Evolutionary conservation across 2,329 filamentous ascomycete species (phyloP), one percentile per base, ranked within the genome.

Genomic region (Xylariales sp.): DNA sequence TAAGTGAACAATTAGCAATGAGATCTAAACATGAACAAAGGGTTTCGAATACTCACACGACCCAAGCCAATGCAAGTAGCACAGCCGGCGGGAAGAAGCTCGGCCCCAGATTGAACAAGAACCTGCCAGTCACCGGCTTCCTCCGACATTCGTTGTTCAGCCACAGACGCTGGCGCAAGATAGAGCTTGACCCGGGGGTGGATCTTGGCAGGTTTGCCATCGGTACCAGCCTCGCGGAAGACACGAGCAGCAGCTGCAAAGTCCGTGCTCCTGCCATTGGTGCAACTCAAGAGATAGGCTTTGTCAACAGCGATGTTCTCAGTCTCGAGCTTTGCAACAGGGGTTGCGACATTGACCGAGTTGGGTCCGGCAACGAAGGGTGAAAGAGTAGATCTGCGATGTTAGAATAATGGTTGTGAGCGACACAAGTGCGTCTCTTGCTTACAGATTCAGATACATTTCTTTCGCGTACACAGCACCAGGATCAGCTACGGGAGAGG

Each of bases 211-310:
- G 78, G 65, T 42, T 74, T 69, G 11, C 81, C 85, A 18, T 70
- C 70, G 42, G 79, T 76, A 0, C 84, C 78, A 1, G 86, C 88
- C 28, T 91, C 84, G 42, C 78, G 80, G 73, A 97, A 95, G 2
- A 97, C 90, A 33, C 76, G 78, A 1, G 89, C 90, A 1, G 91
- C 91, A 0, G 85, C 82, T 0, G 80, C 81, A 11, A 97, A 71
- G 60, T 97, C 91, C 0, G 86, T 89, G 8, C 81, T 77, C 37
- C 91, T 74, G 0, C 80, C 83, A 65, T 96, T 96, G 5, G 91
- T 97, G 70, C 91, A 97, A 0, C 84, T 89, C 0, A 96, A 84
- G 0, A 96, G 71, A 60, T 95, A 96, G 0, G 87, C 89, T 58
- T 86, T 88, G 68, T 96, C 68, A 16, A 97, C 64, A 36, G 78